phyloP scores from a whole-genome alignment of 2,329 filamentous ascomycete species.

The Phyllosticta ampelicida region DNA sequence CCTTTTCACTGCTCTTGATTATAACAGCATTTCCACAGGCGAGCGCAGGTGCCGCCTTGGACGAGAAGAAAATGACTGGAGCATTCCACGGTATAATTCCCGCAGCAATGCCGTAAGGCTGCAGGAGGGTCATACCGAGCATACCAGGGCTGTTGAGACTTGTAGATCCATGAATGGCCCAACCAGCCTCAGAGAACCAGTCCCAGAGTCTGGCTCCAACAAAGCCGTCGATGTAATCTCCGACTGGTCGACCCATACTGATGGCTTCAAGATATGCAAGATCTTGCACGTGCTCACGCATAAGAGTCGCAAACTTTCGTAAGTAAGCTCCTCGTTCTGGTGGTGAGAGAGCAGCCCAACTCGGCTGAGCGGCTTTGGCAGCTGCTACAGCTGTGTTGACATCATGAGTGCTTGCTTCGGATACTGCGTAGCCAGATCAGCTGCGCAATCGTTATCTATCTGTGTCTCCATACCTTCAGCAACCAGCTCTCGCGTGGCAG shows the following conservation, averaged over 20 bases:
- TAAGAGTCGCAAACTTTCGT: slow-evolving; percentile 31
- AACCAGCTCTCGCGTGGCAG: slow-evolving; percentile 19
- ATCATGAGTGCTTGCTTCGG: slow-evolving; percentile 15
- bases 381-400: slow-evolving; percentile 19
- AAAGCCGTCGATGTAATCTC: slow-evolving; percentile 28
- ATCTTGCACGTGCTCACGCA: slow-evolving; percentile 11
- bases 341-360: slow-evolving; percentile 26
- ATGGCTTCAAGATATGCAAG: slow-evolving; percentile 12
- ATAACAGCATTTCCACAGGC: slow-evolving; percentile 49
- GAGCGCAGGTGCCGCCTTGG: slow-evolving; percentile 29
- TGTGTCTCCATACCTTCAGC: slow-evolving; percentile 16
- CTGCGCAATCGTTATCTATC: not conserved
- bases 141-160: slow-evolving; percentile 31
- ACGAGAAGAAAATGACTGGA: slow-evolving; percentile 28
- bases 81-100: slow-evolving; percentile 35
- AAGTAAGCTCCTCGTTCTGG: slow-evolving; percentile 31
- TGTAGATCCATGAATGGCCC: slow-evolving; percentile 21
- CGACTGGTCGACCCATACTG: slow-evolving; percentile 9
- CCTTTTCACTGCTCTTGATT: slow-evolving; percentile 48
- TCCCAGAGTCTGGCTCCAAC: slow-evolving; percentile 24
- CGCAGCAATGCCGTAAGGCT: slow-evolving; percentile 33
- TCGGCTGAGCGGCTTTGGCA: slow-evolving; percentile 19
- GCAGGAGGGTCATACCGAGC: slow-evolving; percentile 27
- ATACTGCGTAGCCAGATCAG: not conserved
- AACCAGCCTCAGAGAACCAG: slow-evolving; percentile 29